These are phyloP conservation scores for Fusarium luffae DNA, from an alignment of 2,329 filamentous ascomycete species.

Conservation along the genomic window DNA sequence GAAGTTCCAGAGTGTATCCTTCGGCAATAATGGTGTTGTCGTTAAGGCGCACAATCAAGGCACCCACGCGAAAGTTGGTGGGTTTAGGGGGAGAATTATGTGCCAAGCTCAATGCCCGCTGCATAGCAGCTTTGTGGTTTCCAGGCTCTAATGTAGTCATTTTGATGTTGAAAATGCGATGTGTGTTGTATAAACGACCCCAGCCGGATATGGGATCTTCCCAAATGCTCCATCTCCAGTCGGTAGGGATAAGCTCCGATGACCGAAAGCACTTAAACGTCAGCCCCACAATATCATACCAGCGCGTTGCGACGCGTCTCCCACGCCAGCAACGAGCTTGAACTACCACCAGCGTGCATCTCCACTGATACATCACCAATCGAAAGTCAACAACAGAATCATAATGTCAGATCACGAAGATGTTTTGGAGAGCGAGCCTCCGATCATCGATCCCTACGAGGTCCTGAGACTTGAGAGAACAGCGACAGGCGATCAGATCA, in stretches of 20 bases:
- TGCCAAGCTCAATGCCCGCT: slow-evolving; percentile 79
- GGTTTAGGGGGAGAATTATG: slow-evolving; percentile 83
- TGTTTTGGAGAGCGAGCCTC: slow-evolving; percentile 66
- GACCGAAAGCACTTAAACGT: slow-evolving; percentile 42
- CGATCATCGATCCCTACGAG: slow-evolving; percentile 79
- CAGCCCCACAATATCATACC: slow-evolving; percentile 29
- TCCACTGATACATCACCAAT: slow-evolving; percentile 13
- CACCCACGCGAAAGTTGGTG: slow-evolving; percentile 93
- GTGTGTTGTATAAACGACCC: background rate
- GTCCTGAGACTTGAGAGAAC: slow-evolving; percentile 77
- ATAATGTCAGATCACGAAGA: slow-evolving; percentile 65
- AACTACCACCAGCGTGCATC: background rate
- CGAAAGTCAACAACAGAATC: slow-evolving; percentile 18
- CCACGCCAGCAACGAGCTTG: background rate
- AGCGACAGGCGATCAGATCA: slow-evolving; percentile 83
- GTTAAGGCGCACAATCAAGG: slow-evolving; percentile 76
- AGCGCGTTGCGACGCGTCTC: slow-evolving; percentile 42
- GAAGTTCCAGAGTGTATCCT: slow-evolving; percentile 90
- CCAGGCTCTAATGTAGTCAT: slow-evolving; percentile 46
- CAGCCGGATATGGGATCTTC: background rate
- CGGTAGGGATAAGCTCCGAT: slow-evolving; percentile 38
- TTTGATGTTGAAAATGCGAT: background rate
- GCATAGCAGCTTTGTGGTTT: slow-evolving; percentile 68
- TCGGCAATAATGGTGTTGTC: slow-evolving; percentile 74
- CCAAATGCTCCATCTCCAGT: slow-evolving; percentile 2